These are phyloP conservation scores for Decorospora gaudefroyi DNA, from an alignment of 2,329 filamentous ascomycete genomes.

Conservation along the genomic window DNA sequence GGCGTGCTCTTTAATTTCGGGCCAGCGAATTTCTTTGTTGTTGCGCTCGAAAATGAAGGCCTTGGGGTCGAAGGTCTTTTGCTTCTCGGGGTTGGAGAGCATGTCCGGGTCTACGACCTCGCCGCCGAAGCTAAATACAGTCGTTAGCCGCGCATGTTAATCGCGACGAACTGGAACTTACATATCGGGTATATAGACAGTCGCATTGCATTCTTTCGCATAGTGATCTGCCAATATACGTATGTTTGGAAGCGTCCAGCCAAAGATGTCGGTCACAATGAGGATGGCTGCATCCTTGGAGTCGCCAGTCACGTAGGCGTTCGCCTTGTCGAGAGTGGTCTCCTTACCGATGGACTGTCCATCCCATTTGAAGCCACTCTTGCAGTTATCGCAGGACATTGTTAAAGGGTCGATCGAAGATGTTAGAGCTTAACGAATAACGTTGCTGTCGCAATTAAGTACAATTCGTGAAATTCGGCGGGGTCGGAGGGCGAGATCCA, in stretches of 20 bases:
- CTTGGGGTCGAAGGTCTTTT: conserved; percentile 47
- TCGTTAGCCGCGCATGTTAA: background rate
- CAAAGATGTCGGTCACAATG: conserved; percentile 53
- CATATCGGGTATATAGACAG: conserved; percentile 54
- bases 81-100: conserved; percentile 34
- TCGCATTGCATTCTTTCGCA: conserved; percentile 52
- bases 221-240: conserved; percentile 56
- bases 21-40: conserved; percentile 46
- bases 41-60: conserved; percentile 49
- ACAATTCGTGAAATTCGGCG: background rate
- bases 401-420: conserved; percentile 4
- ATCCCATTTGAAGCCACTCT: conserved; percentile 49
- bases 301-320: conserved; percentile 52
- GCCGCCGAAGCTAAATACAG: conserved; percentile 34
- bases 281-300: conserved; percentile 54
- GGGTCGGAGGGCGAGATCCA: conserved; percentile 5
- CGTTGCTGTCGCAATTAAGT: background rate
- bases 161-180: conserved; percentile 15
- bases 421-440: background rate
- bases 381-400: conserved; percentile 45
- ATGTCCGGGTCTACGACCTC: conserved; percentile 37
- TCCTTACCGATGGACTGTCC: conserved; percentile 48
- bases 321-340: conserved; percentile 44
- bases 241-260: conserved; percentile 54
- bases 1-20: conserved; percentile 46